Base-by-base conservation (phyloP, 805 yeast species). In the Cyberlindnera nakhonratchasimensis region DNA sequence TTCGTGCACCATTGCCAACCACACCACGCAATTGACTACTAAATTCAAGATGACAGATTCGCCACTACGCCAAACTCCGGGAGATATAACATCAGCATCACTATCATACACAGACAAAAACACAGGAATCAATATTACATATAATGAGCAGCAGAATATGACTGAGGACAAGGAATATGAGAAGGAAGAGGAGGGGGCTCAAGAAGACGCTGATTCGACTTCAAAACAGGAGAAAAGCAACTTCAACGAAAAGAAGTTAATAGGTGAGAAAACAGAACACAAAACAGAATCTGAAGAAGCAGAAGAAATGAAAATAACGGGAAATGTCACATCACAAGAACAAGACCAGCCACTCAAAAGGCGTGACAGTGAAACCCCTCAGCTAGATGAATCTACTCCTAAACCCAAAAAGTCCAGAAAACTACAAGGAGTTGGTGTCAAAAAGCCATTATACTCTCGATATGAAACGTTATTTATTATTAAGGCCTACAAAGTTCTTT, bases 401-500 rank as follows among this genome's bases (percentile, higher is more conserved):
- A 38, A 36, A 32, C 43, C 45, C 4, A 53, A 53, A 29, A 53
- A 46, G 33, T 54, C 59, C 12, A 50, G 58, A 29, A 57, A 54
- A 23, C 30, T 47, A 10, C 61, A 57, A 37, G 59, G 60, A 1
- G 52, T 48, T 13, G 61, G 61, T 18, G 51, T 57, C 7, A 57
- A 51, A 37, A 57, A 55, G 32, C 61, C 60, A 6, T 30, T 55
- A 7, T 57, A 57, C 34, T 48, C 61, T 1, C 45, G 52, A 7
- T 57, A 54, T 31, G 61, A 57, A 39, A 48, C 58, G 1, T 16
- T 57, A 10, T 54, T 43, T 35, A 54, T 57, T 9, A 46, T 57
- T 17, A 55, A 55, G 28, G 47, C 57, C 2, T 57, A 36, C 40
- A 52, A 53, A 26, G 43, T 41, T 1, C 40, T 57, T 2, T 37